Evolutionary conservation across 2,329 filamentous ascomycete genomes (phyloP).

Genomic region (Colletotrichum sp.): DNA sequence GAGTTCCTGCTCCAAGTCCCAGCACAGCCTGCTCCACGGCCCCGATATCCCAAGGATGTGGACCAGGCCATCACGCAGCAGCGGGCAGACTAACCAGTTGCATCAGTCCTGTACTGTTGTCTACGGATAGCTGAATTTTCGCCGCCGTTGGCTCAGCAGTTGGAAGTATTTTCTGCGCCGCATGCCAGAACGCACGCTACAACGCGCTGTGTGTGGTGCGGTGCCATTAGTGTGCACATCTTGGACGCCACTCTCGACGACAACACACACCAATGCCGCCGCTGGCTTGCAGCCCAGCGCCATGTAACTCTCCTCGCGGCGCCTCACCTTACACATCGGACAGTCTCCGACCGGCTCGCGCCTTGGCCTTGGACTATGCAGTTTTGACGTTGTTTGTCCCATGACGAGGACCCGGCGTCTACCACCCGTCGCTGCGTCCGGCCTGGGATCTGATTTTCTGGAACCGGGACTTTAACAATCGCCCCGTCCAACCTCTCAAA

Average conservation of each 20-base stretch:
- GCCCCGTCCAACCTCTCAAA: background rate
- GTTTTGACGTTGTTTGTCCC: background rate
- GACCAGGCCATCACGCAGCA: background rate
- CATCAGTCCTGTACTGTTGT: background rate
- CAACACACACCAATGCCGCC: background rate
- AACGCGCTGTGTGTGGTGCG: background rate
- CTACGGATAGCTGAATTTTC: background rate
- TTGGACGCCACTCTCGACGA: background rate
- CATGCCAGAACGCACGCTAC: background rate
- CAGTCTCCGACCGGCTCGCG: constrained; percentile 7
- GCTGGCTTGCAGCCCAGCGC: background rate
- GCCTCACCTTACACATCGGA: constrained; percentile 3
- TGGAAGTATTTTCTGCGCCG: background rate
- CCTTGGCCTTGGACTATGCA: background rate
- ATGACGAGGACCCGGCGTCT: background rate
- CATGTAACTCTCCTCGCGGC: background rate
- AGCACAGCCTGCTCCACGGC: constrained; percentile 13
- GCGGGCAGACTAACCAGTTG: background rate
- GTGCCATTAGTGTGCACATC: background rate
- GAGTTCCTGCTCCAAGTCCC: background rate
- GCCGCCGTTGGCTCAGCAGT: background rate
- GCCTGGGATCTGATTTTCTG: background rate
- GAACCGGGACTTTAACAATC: background rate
- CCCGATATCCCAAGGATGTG: constrained; percentile 10
- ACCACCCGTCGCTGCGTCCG: background rate